These are phyloP conservation scores for Paracorniculantispora psalliotae DNA, from an alignment of 2,329 filamentous ascomycete genomes.

Conservation along the genomic window DNA sequence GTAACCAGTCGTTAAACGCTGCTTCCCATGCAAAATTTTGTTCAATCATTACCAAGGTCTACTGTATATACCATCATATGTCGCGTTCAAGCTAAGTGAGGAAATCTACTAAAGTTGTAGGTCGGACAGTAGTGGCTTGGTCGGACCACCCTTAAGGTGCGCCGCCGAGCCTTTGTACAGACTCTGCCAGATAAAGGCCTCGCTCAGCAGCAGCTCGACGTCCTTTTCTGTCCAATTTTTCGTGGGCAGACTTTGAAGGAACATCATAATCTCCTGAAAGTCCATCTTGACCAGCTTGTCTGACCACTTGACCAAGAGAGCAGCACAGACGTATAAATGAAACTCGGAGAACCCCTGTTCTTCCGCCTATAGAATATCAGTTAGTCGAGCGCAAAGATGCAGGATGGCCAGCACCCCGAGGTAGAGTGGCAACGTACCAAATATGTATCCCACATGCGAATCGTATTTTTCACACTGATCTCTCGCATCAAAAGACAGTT, in stretches of 20 bases:
- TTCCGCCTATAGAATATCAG: constrained; percentile 62
- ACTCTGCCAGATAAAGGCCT: constrained; percentile 98
- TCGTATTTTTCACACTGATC: constrained; percentile 92
- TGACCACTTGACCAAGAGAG: constrained; percentile 97
- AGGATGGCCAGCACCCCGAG: too few species aligned
- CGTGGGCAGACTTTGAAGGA: constrained; percentile 89
- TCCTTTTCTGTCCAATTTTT: constrained; percentile 96
- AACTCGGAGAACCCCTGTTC: constrained; percentile 98
- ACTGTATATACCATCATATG: background rate
- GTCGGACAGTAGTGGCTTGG: constrained; percentile 31
- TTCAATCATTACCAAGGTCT: background rate
- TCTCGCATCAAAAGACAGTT: constrained; percentile 98
- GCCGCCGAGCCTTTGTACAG: constrained; percentile 92
- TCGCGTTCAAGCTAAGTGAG: background rate
- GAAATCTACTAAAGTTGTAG: constrained; percentile 25
- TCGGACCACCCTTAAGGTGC: constrained; percentile 61
- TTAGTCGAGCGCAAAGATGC: constrained; percentile 13
- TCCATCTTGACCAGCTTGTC: constrained; percentile 95
- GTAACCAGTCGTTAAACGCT: background rate
- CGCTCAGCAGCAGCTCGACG: constrained; percentile 88
- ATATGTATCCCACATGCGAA: constrained; percentile 99
- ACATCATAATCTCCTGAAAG: constrained; percentile 99
- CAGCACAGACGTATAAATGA: constrained; percentile 95
- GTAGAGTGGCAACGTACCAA: constrained; percentile 60
- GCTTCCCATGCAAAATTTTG: background rate